A percentile compares a stretch with the other conserved stretches of the same genome.
Conservation (phyloP, 1,284 basidiomycete species). For the Entoloma clypeatum region DNA sequence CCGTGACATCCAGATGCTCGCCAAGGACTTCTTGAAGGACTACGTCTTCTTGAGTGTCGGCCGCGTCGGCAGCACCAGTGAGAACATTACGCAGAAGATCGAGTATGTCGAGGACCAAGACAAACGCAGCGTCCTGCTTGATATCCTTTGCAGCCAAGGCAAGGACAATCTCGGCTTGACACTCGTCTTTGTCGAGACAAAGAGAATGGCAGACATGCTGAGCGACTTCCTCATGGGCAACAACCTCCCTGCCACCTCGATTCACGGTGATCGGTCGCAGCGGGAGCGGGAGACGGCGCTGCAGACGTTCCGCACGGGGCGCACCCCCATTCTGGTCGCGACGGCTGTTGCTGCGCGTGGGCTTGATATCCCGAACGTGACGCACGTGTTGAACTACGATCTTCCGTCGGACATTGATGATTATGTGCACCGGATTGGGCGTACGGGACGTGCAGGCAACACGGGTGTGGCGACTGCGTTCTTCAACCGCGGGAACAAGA, state of each 20-base stretch:
- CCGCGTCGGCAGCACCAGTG: slow-evolving; percentile 96
- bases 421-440: slow-evolving; percentile 97
- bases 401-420: slow-evolving; percentile 99
- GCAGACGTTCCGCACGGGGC: slow-evolving; percentile 92
- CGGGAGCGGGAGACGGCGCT: slow-evolving; percentile 96
- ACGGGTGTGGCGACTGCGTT: slow-evolving; percentile 94
- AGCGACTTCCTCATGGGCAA: slow-evolving; percentile 93
- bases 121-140: slow-evolving; percentile 95
- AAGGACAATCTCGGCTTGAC: slow-evolving; percentile 71
- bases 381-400: slow-evolving; percentile 98
- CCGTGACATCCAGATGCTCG: slow-evolving; percentile 97
- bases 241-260: slow-evolving; percentile 89
- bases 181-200: slow-evolving; percentile 98
- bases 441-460: slow-evolving; percentile 99
- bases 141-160: slow-evolving; percentile 83
- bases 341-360: slow-evolving; percentile 99
- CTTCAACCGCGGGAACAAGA: slow-evolving; percentile 90
- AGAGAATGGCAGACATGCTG: slow-evolving; percentile 98
- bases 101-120: slow-evolving; percentile 98
- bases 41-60: slow-evolving; percentile 99
- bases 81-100: slow-evolving; percentile 99
- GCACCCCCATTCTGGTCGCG: slow-evolving; percentile 95
- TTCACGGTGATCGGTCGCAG: slow-evolving; percentile 97
- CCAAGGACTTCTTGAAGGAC: slow-evolving; percentile 92
- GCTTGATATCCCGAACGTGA: slow-evolving; percentile 99